Percentiles rank a stretch among this genome's conserved stretches.
Evolutionary conservation across 140 eudicot species (phyloP).

Genomic region (Ambrosia hybrid): DNA sequence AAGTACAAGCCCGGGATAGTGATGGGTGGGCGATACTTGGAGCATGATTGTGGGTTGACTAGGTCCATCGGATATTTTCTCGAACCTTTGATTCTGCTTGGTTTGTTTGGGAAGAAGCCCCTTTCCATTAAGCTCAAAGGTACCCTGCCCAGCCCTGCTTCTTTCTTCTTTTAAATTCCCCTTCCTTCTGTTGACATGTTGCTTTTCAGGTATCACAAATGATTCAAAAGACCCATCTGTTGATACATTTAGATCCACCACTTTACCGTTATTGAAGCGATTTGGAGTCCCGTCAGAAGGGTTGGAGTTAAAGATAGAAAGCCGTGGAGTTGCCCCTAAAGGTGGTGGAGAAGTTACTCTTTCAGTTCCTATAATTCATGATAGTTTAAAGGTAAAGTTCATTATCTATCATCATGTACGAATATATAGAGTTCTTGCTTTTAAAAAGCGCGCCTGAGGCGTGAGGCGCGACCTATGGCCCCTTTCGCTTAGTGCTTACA

Average conservation of each 20-base stretch:
- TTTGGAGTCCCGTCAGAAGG: conserved; percentile 89
- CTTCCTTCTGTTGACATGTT: conserved; percentile 7
- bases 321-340: conserved; percentile 84
- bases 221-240: conserved; percentile 91
- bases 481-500: too few species aligned
- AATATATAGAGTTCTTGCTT: neutral
- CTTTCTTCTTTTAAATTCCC: neutral
- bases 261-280: conserved; percentile 67
- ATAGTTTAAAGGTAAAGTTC: conserved; percentile 57
- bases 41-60: conserved; percentile 75
- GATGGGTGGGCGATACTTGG: conserved; percentile 81
- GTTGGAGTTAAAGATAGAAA: conserved; percentile 68
- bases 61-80: conserved; percentile 83
- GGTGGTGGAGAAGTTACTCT: conserved; percentile 93
- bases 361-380: conserved; percentile 70
- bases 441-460: too few species aligned
- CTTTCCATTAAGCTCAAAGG: conserved; percentile 84
- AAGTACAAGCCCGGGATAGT: conserved; percentile 91
- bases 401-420: neutral
- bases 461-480: too few species aligned
- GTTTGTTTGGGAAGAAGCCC: conserved; percentile 84
- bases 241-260: conserved; percentile 77
- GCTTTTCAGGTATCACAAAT: conserved; percentile 79
- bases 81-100: conserved; percentile 80
- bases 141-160: conserved; percentile 36